These are phyloP conservation scores for Posidonia australis DNA, from an alignment of 106 monocot genomes.

Conservation along the genomic window DNA sequence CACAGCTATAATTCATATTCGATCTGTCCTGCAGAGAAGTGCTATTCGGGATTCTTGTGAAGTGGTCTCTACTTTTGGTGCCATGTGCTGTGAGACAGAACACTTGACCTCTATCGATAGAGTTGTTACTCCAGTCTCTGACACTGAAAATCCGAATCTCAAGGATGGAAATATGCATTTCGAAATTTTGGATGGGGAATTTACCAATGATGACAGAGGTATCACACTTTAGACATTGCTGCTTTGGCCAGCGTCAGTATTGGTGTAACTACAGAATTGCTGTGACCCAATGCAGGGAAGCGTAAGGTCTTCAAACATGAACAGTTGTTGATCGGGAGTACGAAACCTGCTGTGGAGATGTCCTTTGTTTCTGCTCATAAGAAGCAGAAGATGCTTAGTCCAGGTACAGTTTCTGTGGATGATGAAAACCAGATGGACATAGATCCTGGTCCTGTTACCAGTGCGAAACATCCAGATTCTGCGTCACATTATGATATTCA, in stretches of 20 bases:
- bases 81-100: constrained; percentile 7
- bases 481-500: constrained; percentile 7
- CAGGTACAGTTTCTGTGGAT: constrained; percentile 15
- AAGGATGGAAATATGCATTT: neutral
- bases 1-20: neutral
- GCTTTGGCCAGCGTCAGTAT: neutral
- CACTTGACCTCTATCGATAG: constrained; percentile 2
- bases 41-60: neutral
- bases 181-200: neutral
- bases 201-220: neutral
- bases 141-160: neutral
- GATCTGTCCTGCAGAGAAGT: constrained; percentile 4
- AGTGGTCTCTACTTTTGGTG: constrained; percentile 1
- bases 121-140: neutral
- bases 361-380: constrained; percentile 22
- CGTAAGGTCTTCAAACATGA: constrained; percentile 41
- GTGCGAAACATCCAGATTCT: constrained; percentile 11
- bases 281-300: constrained; percentile 27
- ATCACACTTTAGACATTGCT: constrained; percentile 7
- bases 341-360: constrained; percentile 3
- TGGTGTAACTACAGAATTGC: neutral
- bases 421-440: constrained; percentile 9
- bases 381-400: constrained; percentile 33
- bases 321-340: neutral
- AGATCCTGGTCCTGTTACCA: constrained; percentile 1